Conservation (phyloP, 257 asterid species). For the Ilex asprella region DNA sequence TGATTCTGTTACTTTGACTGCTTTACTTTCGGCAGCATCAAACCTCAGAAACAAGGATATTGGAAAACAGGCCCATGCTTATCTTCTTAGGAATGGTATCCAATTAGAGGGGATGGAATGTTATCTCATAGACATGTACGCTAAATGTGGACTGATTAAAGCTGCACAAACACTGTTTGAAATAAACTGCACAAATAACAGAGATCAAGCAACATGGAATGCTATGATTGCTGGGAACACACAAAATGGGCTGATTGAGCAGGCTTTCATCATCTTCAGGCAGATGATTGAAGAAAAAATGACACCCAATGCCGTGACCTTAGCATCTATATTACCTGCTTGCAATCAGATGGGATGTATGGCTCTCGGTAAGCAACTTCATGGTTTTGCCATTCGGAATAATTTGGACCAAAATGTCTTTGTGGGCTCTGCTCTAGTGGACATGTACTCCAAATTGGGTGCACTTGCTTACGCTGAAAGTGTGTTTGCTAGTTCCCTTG, state of each 20-base stretch:
- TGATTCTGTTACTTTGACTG: slow-evolving; percentile 59
- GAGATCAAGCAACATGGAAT: slow-evolving; percentile 72
- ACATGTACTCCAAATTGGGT: slow-evolving; percentile 91
- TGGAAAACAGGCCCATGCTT: slow-evolving; percentile 71
- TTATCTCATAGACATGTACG: slow-evolving; percentile 76
- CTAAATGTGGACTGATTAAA: slow-evolving; percentile 46
- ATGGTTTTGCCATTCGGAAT: slow-evolving; percentile 57
- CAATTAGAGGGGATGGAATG: slow-evolving; percentile 61
- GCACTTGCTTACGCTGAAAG: slow-evolving; percentile 55
- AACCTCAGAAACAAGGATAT: slow-evolving; percentile 47
- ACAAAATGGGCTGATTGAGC: slow-evolving; percentile 51
- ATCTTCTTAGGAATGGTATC: slow-evolving; percentile 49
- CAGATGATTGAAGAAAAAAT: slow-evolving; percentile 55
- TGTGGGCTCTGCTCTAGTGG: slow-evolving; percentile 73
- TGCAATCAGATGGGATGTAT: slow-evolving; percentile 63
- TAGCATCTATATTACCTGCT: slow-evolving; percentile 77
- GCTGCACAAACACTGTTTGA: slow-evolving; percentile 45
- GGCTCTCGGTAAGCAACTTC: slow-evolving; percentile 60
- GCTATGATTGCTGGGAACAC: slow-evolving; percentile 69
- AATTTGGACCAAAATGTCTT: slow-evolving; percentile 55
- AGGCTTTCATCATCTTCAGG: slow-evolving; percentile 41
- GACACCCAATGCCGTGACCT: slow-evolving; percentile 63
- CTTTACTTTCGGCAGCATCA: slow-evolving; percentile 70
- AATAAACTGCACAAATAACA: slow-evolving; percentile 21
- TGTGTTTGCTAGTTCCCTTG: slow-evolving; percentile 37